Evolutionary conservation across 805 yeast genomes (phyloP).

Genomic region (Saccharomycopsis capsularis): DNA sequence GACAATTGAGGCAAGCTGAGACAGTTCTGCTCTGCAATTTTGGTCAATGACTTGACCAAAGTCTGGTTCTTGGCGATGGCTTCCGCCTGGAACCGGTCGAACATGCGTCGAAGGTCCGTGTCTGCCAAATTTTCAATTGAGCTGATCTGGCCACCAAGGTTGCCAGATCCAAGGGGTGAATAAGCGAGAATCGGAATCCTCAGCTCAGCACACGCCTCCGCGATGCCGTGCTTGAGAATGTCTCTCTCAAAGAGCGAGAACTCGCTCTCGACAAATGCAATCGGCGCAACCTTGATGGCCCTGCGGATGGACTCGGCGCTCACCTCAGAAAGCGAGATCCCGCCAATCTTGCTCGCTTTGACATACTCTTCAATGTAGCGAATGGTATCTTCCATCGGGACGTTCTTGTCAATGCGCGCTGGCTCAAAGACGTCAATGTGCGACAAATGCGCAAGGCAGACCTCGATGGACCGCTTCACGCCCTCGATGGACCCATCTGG

Average conservation of each 20-base stretch:
- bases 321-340: constrained; percentile 70
- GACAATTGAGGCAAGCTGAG: constrained; percentile 61
- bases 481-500: constrained; percentile 50
- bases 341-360: constrained; percentile 58
- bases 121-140: constrained; percentile 41
- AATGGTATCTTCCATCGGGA: constrained; percentile 54
- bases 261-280: constrained; percentile 70
- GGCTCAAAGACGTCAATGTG: constrained; percentile 55
- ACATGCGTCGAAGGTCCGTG: constrained; percentile 44
- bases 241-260: constrained; percentile 61
- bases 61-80: constrained; percentile 46
- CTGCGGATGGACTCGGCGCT: constrained; percentile 51
- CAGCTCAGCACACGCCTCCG: constrained; percentile 48
- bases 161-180: constrained; percentile 78
- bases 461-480: constrained; percentile 43
- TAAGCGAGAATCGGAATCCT: constrained; percentile 68
- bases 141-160: constrained; percentile 56
- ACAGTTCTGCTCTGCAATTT: constrained; percentile 42
- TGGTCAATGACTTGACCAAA: constrained; percentile 46
- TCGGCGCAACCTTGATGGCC: constrained; percentile 49
- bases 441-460: constrained; percentile 35
- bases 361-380: constrained; percentile 49
- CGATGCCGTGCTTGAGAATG: constrained; percentile 53
- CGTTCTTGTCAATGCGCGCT: constrained; percentile 58
- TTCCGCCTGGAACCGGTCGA: constrained; percentile 54